These are phyloP conservation scores for Lecanicillium sp. DNA, from an alignment of 2,329 filamentous ascomycete species.

Conservation along the genomic window DNA sequence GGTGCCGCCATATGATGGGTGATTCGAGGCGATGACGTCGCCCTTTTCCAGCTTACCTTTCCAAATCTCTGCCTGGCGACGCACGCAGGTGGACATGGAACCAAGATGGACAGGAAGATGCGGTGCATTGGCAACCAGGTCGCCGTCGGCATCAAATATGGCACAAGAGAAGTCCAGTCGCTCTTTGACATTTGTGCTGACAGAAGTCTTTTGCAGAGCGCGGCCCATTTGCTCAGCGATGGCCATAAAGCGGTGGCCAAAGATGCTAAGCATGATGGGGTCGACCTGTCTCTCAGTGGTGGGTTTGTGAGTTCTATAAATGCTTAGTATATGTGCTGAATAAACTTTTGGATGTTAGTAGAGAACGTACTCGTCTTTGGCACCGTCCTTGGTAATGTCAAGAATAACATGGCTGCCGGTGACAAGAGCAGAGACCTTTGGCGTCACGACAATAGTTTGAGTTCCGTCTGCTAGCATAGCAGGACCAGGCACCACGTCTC, in stretches of 20 bases:
- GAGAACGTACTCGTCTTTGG: conserved; percentile 22
- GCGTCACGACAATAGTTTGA: conserved; percentile 87
- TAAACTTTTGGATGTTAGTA: too few relatives aligned
- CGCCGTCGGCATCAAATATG: conserved; percentile 67
- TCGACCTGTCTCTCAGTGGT: conserved; percentile 29
- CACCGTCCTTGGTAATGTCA: conserved; percentile 58
- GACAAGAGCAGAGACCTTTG: conserved; percentile 66
- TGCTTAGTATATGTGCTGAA: not conserved
- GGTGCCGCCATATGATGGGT: conserved; percentile 76
- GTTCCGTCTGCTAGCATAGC: conserved; percentile 82
- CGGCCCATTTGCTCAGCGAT: conserved; percentile 82
- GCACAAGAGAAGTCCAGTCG: conserved; percentile 77
- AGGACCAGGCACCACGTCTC: conserved; percentile 68
- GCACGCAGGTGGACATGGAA: conserved; percentile 75
- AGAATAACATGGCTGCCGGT: conserved; percentile 86
- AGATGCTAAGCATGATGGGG: conserved; percentile 72
- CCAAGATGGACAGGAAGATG: conserved; percentile 76
- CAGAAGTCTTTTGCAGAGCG: conserved; percentile 71
- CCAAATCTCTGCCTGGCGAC: conserved; percentile 73
- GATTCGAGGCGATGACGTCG: conserved; percentile 77
- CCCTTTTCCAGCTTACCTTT: conserved; percentile 67
- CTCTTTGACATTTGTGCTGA: conserved; percentile 77
- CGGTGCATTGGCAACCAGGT: conserved; percentile 70
- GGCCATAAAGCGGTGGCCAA: conserved; percentile 78
- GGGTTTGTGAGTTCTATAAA: not conserved